Base-by-base conservation (phyloP, 768 basidiomycete species). In the Phlebiopsis flavidoalba region DNA sequence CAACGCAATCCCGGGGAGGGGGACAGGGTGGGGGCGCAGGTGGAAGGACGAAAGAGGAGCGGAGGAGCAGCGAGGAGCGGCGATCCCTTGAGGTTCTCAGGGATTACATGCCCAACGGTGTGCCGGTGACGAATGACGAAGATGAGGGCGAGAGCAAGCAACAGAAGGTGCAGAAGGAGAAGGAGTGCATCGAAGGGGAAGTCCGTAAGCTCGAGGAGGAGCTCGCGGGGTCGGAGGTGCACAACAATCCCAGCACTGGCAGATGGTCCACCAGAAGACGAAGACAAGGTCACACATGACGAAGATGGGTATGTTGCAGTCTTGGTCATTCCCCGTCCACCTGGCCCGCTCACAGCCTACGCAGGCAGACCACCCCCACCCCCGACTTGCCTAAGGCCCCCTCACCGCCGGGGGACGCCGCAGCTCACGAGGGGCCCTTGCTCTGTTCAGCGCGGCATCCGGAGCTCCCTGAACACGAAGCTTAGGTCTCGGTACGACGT, bases 41-140 rank as follows among this genome's bases (percentile, higher is more conserved):
- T n/a, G n/a, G n/a, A n/a, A n/a, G n/a, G n/a, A n/a, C n/a, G n/a
- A n/a, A n/a, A n/a, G n/a, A n/a, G 2, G 94, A 98, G 72, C 98
- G 97, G 97, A 93, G 93, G 72, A 96, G 98, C 66, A 96, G 98
- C 65, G 96, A 99, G 75, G 96, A 98, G 71, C 80, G 90, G 22
- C 79, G 87, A 60, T 98, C 95, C 74, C 98, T 89, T 66, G 96
- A 98, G 69, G 95, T 98, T 62, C 72, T 98, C 57, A 89, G 89
- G 61, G 93, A 97, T 60, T 93, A 94, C 60, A 93, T 97, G 1
- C 97, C 97, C 0, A 86, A 83, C 53, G 89, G 86, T 55, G 83
- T 98, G 43, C 78, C 98, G 19, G 95, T 94, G 21, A 80, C 95
- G 51, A 79, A 76, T 19, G 72, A 71, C 5, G 68, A 77, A 12